Percentiles rank a stretch among this genome's conserved stretches.
phyloP scores from a whole-genome alignment of 768 basidiomycete species.

The Collybia sp. region DNA sequence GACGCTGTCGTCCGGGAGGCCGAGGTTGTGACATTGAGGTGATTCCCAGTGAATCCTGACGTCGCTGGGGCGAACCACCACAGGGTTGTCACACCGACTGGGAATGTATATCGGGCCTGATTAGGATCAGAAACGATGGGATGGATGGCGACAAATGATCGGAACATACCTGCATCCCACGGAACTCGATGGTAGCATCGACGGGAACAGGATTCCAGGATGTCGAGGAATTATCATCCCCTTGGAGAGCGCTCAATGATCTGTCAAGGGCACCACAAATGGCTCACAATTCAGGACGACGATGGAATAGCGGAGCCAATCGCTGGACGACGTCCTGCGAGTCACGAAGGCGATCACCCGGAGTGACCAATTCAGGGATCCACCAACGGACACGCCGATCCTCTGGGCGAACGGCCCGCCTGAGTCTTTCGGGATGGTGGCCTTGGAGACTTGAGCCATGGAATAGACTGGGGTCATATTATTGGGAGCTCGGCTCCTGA shows the following conservation, averaged over 20 bases:
- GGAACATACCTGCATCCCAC: conserved; percentile 45
- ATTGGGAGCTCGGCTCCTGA: too few species aligned
- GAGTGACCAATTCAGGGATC: conserved; percentile 51
- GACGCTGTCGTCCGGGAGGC: too few species aligned
- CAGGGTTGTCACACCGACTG: conserved; percentile 63
- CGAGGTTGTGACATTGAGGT: too few species aligned
- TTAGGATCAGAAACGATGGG: neutral
- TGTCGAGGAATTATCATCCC: conserved; percentile 43
- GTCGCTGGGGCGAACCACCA: conserved; percentile 37
- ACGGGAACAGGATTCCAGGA: conserved; percentile 56
- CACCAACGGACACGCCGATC: conserved; percentile 59
- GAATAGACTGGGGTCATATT: conserved; percentile 43
- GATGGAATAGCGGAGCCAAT: conserved; percentile 63
- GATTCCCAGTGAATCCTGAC: neutral
- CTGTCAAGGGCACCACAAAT: neutral
- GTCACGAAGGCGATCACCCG: conserved; percentile 67
- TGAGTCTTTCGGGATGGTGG: conserved; percentile 61
- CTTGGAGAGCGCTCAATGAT: conserved; percentile 12
- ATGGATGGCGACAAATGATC: neutral
- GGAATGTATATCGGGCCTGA: conserved; percentile 70
- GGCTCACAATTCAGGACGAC: conserved; percentile 68
- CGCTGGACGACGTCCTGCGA: conserved; percentile 41
- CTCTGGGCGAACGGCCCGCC: conserved; percentile 68
- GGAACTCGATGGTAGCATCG: conserved; percentile 57
- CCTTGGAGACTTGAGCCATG: conserved; percentile 74